Conservation (phyloP, 495 filamentous ascomycete genomes). For the Penicillium herquei region DNA sequence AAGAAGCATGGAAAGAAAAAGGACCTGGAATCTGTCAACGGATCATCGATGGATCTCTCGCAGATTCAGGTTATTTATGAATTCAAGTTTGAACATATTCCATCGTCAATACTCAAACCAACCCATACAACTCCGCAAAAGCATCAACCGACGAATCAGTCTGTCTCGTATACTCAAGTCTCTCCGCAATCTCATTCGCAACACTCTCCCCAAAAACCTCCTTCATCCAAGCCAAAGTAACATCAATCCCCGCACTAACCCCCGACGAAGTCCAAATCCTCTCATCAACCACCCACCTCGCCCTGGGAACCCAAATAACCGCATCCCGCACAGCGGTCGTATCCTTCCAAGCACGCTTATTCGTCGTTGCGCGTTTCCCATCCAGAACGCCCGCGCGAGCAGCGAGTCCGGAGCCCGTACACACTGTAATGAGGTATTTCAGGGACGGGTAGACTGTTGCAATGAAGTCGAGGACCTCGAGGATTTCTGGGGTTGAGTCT, state of each 20-base stretch:
- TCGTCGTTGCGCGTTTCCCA: conserved; percentile 55
- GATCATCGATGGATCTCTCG: too few relatives aligned
- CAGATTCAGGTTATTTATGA: too few relatives aligned
- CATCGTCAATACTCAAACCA: too few relatives aligned
- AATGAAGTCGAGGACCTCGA: conserved; percentile 46
- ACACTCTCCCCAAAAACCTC: conserved; percentile 15
- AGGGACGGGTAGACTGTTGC: conserved; percentile 37
- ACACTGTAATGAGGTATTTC: conserved; percentile 60
- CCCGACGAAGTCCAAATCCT: conserved; percentile 67
- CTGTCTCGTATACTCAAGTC: conserved; percentile 20
- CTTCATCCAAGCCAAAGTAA: conserved; percentile 35
- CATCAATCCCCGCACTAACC: conserved; percentile 65
- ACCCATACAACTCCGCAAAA: conserved; percentile 22
- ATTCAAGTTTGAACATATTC: too few relatives aligned
- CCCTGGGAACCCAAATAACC: conserved; percentile 58
- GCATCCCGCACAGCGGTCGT: conserved; percentile 38
- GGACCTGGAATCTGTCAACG: background rate
- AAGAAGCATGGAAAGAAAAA: background rate
- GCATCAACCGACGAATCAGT: conserved; percentile 18
- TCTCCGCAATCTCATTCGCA: conserved; percentile 13
- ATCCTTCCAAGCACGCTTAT: conserved; percentile 25
- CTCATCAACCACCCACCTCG: conserved; percentile 65
- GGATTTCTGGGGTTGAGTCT: conserved; percentile 12
- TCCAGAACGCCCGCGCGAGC: conserved; percentile 59
- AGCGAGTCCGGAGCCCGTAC: conserved; percentile 54